These are phyloP conservation scores for Lotmaria passim DNA, from an alignment of 208 protist genomes.

Conservation along the genomic window DNA sequence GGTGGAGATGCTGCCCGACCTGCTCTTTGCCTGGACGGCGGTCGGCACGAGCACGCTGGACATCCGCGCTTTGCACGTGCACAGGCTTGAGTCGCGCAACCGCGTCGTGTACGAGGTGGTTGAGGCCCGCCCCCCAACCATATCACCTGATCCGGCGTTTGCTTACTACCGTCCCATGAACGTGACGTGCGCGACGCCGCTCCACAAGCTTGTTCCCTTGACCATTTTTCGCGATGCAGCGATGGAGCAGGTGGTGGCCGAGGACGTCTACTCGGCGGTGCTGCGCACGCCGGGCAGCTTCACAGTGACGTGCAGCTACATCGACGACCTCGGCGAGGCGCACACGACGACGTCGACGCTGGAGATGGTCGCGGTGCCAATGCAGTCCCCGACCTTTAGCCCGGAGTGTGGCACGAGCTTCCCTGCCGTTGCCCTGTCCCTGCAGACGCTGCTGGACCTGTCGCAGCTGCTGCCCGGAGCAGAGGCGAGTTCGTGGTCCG, in stretches of 20 bases:
- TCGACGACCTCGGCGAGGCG: slow-evolving; percentile 39
- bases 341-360: slow-evolving; percentile 30
- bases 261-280: slow-evolving; percentile 14
- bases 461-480: slow-evolving; percentile 25
- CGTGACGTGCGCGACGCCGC: slow-evolving; percentile 52
- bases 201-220: slow-evolving; percentile 21
- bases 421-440: slow-evolving; percentile 40
- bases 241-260: slow-evolving; percentile 22
- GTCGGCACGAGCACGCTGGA: slow-evolving; percentile 37
- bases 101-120: slow-evolving; percentile 45
- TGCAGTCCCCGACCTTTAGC: slow-evolving; percentile 37
- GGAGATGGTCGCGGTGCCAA: slow-evolving; percentile 33
- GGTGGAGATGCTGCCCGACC: slow-evolving; percentile 20
- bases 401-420: slow-evolving; percentile 51
- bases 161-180: slow-evolving; percentile 37
- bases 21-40: slow-evolving; percentile 35
- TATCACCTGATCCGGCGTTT: slow-evolving; percentile 28
- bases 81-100: slow-evolving; percentile 36
- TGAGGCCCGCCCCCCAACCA: slow-evolving; percentile 32
- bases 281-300: slow-evolving; percentile 43
- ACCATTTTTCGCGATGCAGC: slow-evolving; percentile 14
- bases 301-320: slow-evolving; percentile 58
- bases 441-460: slow-evolving; percentile 33
- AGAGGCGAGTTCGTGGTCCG: slow-evolving; percentile 28
- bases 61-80: slow-evolving; percentile 46